phyloP scores from a whole-genome alignment of 1,284 basidiomycete species.

The Apiotrichum domesticum region DNA sequence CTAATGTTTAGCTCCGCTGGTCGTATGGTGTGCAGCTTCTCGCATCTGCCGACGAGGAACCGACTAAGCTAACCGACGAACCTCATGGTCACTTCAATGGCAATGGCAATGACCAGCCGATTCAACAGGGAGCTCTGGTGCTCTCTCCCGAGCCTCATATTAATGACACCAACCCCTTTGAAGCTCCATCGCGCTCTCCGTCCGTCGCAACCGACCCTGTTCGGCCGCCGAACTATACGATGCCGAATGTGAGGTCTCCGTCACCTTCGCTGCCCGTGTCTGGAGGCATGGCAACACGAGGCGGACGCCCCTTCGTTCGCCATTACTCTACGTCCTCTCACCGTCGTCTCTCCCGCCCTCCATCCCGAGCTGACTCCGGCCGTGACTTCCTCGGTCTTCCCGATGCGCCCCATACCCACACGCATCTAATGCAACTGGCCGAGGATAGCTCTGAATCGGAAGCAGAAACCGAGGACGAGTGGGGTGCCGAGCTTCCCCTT shows the following conservation, averaged over 20 bases:
- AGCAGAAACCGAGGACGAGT: conserved; percentile 46
- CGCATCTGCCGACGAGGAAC: conserved; percentile 59
- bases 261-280: conserved; percentile 36
- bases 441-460: conserved; percentile 35
- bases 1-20: conserved; percentile 66
- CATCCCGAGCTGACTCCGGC: conserved; percentile 37
- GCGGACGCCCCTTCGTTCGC: conserved; percentile 23
- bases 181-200: conserved; percentile 4
- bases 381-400: conserved; percentile 45
- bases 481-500: conserved; percentile 25
- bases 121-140: neutral
- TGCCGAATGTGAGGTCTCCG: conserved; percentile 14
- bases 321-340: conserved; percentile 3
- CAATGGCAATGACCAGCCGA: neutral
- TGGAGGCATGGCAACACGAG: conserved; percentile 10
- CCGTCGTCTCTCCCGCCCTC: conserved; percentile 1
- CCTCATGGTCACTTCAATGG: neutral
- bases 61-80: neutral
- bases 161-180: neutral
- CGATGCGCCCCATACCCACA: conserved; percentile 27
- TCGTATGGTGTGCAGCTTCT: conserved; percentile 76
- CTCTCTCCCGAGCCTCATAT: neutral
- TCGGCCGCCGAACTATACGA: conserved; percentile 11
- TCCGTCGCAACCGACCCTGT: neutral
- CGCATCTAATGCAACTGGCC: conserved; percentile 19